phyloP scores from a whole-genome alignment of 23 red algal species.

The Cyanidioschyzon merolae region DNA sequence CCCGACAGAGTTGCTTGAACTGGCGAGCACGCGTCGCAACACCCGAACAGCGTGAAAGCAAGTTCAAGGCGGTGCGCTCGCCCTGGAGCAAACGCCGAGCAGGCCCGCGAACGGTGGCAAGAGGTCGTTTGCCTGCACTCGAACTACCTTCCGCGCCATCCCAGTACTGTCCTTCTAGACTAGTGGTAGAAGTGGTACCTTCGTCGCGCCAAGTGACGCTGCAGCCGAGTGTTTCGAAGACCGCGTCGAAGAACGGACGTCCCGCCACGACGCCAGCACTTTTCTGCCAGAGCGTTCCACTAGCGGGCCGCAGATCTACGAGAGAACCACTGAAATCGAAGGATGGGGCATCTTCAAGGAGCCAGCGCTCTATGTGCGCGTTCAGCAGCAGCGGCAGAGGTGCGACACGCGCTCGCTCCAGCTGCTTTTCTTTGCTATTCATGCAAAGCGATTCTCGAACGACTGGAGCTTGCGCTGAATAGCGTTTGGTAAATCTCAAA shows the following conservation, averaged over 20 bases:
- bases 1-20: conserved; percentile 17
- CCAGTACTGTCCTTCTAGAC: neutral
- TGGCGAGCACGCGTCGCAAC: conserved; percentile 44
- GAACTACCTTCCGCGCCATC: neutral
- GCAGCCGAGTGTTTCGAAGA: conserved; percentile 54
- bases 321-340: conserved; percentile 60
- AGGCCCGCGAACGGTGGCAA: conserved; percentile 53
- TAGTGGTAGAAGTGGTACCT: neutral
- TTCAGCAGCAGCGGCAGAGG: neutral
- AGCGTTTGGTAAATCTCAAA: too few species aligned
- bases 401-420: neutral
- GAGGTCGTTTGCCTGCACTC: neutral
- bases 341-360: conserved; percentile 67
- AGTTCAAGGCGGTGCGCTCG: conserved; percentile 74
- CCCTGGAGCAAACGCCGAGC: conserved; percentile 45
- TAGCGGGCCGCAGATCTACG: conserved; percentile 15
- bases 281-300: conserved; percentile 57
- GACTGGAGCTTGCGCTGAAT: too few species aligned
- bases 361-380: conserved; percentile 28
- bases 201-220: conserved; percentile 39
- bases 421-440: neutral
- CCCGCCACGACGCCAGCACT: conserved; percentile 55
- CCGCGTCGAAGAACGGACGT: conserved; percentile 60
- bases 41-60: conserved; percentile 47
- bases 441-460: too few species aligned